These are phyloP conservation scores for Colletotrichum falcatum DNA, from an alignment of 2,329 filamentous ascomycete species.

Conservation along the genomic window DNA sequence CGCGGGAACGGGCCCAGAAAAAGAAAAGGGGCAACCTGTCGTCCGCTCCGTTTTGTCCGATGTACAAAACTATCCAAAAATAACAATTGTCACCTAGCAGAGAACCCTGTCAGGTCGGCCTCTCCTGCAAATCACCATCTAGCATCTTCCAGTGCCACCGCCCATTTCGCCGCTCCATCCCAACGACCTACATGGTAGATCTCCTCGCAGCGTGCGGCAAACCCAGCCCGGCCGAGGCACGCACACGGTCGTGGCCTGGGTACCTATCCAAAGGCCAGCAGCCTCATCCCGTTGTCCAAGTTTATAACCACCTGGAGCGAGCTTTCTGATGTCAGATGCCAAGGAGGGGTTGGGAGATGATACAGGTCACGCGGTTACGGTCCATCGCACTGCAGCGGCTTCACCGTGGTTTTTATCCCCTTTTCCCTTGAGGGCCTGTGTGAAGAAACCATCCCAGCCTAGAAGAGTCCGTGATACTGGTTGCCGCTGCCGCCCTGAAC, in stretches of 20 bases:
- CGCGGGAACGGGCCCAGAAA: constrained; percentile 29
- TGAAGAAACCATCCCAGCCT: background rate
- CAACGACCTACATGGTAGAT: constrained; percentile 19
- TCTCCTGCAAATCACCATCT: constrained; percentile 38
- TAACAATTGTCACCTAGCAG: constrained; percentile 34
- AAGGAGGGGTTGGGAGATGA: background rate
- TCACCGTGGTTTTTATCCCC: background rate
- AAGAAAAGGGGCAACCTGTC: constrained; percentile 36
- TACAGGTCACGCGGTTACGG: constrained; percentile 5
- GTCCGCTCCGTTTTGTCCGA: constrained; percentile 23
- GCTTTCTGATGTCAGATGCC: constrained; percentile 35
- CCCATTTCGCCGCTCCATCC: constrained; percentile 21
- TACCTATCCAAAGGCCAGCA: background rate
- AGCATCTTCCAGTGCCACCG: constrained; percentile 26
- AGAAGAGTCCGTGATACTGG: constrained; percentile 10
- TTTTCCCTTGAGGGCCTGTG: too few relatives aligned
- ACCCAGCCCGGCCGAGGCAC: constrained; percentile 24
- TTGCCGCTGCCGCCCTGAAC: background rate
- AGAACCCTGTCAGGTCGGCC: constrained; percentile 32
- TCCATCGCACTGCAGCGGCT: background rate
- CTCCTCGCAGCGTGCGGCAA: constrained; percentile 23
- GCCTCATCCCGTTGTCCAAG: constrained; percentile 20
- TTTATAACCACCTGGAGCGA: background rate
- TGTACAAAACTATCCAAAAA: constrained; percentile 35
- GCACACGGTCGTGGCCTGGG: constrained; percentile 1